A percentile compares a stretch with the other conserved stretches of the same genome.
Evolutionary conservation across 2,329 filamentous ascomycete genomes (phyloP).

Genomic region (Malbranchea cinnamomea): DNA sequence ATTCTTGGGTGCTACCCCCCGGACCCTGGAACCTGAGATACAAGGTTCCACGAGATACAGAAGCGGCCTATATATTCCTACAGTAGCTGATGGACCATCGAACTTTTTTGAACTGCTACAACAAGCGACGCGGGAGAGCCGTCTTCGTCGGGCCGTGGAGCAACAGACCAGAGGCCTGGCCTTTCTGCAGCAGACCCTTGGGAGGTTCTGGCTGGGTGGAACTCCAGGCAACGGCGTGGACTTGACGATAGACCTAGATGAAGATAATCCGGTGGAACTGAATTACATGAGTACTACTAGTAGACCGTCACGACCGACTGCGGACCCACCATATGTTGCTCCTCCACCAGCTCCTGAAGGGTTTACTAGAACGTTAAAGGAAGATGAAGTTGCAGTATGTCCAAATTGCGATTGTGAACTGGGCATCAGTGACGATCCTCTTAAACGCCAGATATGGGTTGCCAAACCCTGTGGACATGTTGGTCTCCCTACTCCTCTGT

Average conservation of each 20-base stretch:
- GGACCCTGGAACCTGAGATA: too few species aligned
- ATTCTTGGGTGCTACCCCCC: constrained; percentile 26
- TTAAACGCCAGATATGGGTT: constrained; percentile 82
- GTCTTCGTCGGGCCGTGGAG: too few species aligned
- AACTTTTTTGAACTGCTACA: too few species aligned
- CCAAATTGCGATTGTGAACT: constrained; percentile 78
- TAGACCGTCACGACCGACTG: constrained; percentile 11
- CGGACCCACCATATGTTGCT: constrained; percentile 37
- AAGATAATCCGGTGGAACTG: constrained; percentile 14
- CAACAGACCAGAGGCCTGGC: constrained; percentile 8
- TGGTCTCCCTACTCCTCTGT: constrained; percentile 10
- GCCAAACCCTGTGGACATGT: constrained; percentile 87
- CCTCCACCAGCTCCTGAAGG: constrained; percentile 54
- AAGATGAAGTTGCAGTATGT: constrained; percentile 63
- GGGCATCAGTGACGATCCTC: constrained; percentile 50
- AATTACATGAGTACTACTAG: constrained; percentile 27
- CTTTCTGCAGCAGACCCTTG: too few species aligned
- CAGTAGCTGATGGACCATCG: too few species aligned
- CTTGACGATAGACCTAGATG: constrained; percentile 16
- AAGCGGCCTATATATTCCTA: too few species aligned
- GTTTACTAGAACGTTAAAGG: constrained; percentile 62
- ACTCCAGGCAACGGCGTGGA: constrained; percentile 12
- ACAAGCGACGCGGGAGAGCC: too few species aligned
- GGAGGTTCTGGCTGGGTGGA: constrained; percentile 15
- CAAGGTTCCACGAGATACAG: too few species aligned